Base-by-base conservation (phyloP, 2,329 filamentous ascomycete species). In the Fonsecaea monophora region DNA sequence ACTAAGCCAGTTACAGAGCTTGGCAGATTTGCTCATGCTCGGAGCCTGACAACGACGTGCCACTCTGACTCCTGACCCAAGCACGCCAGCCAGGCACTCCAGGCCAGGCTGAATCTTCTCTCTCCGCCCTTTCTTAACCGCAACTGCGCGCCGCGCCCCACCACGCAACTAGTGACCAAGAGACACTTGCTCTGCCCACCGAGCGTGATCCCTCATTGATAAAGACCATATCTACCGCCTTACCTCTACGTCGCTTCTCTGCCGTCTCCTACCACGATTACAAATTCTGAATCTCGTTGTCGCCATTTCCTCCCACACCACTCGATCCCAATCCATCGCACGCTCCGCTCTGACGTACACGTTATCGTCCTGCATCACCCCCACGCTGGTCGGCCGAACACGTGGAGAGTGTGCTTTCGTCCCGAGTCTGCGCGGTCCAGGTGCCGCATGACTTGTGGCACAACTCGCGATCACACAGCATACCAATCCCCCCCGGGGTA, bases 401-500 rank as follows among this genome's bases (percentile, higher is more conserved):
- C 68, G 68, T 68, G 68, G 68, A 62, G 48, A 65, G 57, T 38
- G 50, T 35, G 48, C 32, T 25, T 48, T 34, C 58, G 50, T 60
- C 62, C 60, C 65, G 60, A 60, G 55, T 59, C 63, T 59, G 48
- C 67, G 67, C 57, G 63, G 37, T 61, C 50, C 38, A 45, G 60
- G 62, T 65, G 62, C 68, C 67, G 68, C 68, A 70, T 70, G 68
- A 70, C 68, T 70, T 54, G 68, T 66, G 60, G 56, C 63, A 67
- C 65, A 55, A 50, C 38, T 61, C 32, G 30, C 34, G 32, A 61
- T 61, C 59, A 61, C 59, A 61, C 56, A 40, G 53, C 64, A 64
- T 60, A 60, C 62, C 62, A 60, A 25, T 37, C 42, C 34, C 45
- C 45, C 48, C 60, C 42, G 58, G 60, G 56, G 50, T 53, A 64